Evolutionary conservation across 257 asterid genomes (phyloP).

Genomic region (Petrea volubilis): DNA sequence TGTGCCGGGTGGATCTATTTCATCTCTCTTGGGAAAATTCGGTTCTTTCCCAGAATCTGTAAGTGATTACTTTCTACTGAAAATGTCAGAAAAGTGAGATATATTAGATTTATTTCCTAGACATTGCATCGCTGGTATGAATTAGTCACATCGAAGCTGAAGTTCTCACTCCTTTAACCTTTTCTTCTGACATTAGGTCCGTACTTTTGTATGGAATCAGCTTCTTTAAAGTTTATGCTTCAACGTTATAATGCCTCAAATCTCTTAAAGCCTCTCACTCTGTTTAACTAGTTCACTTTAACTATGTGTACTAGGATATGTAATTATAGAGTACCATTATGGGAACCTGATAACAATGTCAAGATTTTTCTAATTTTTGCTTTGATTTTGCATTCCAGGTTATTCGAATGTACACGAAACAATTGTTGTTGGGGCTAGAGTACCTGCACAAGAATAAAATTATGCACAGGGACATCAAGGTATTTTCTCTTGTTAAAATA

Average conservation of each 20-base stretch:
- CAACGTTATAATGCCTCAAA: slow-evolving; percentile 5
- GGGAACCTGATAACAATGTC: slow-evolving; percentile 13
- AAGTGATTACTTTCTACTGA: slow-evolving; percentile 37
- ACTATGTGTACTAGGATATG: slow-evolving; percentile 3
- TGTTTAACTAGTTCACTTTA: slow-evolving; percentile 10
- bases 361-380: slow-evolving; percentile 9
- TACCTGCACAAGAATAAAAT: slow-evolving; percentile 93
- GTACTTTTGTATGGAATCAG: slow-evolving; percentile 15
- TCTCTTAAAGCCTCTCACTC: slow-evolving; percentile 8
- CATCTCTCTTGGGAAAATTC: slow-evolving; percentile 94
- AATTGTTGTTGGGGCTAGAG: slow-evolving; percentile 83
- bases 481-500: slow-evolving; percentile 16
- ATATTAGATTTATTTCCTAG: background rate
- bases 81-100: slow-evolving; percentile 4
- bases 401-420: slow-evolving; percentile 94
- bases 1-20: slow-evolving; percentile 97
- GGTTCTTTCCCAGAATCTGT: slow-evolving; percentile 98
- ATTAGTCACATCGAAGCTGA: slow-evolving; percentile 7
- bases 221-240: slow-evolving; percentile 19
- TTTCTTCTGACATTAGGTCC: background rate
- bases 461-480: slow-evolving; percentile 99
- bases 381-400: slow-evolving; percentile 58
- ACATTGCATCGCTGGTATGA: background rate
- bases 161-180: background rate
- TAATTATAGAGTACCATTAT: slow-evolving; percentile 14